These are phyloP conservation scores for Cicer arietinum DNA, from an alignment of 306 rosid genomes.

Conservation along the genomic window DNA sequence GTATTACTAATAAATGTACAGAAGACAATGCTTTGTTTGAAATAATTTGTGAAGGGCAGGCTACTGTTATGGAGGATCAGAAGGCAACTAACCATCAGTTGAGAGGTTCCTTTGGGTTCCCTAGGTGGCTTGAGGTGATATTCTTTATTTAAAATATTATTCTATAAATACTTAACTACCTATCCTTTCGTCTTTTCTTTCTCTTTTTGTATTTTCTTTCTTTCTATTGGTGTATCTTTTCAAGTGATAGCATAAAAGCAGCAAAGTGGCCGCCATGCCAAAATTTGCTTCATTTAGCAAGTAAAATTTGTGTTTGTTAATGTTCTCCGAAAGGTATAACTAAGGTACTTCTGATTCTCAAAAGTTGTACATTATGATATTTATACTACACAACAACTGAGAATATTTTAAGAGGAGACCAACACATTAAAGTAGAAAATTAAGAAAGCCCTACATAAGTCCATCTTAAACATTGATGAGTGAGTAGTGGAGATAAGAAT, in stretches of 20 bases:
- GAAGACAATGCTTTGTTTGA: slow-evolving; percentile 69
- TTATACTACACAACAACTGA: neutral
- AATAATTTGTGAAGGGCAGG: slow-evolving; percentile 83
- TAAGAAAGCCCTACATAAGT: neutral
- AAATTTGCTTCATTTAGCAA: neutral
- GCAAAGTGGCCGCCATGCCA: slow-evolving; percentile 8
- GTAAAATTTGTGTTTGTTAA: slow-evolving; percentile 1
- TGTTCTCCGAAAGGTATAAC: neutral
- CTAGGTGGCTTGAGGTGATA: slow-evolving; percentile 95
- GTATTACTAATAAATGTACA: slow-evolving; percentile 78
- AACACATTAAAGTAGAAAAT: neutral
- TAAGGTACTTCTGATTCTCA: neutral
- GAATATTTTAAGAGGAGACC: neutral
- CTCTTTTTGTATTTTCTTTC: neutral
- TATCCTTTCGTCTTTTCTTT: too few species aligned
- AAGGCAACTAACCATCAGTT: slow-evolving; percentile 61
- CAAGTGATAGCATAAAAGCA: neutral
- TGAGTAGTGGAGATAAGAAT: neutral
- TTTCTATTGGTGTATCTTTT: neutral
- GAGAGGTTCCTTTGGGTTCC: slow-evolving; percentile 90
- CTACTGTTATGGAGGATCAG: slow-evolving; percentile 59
- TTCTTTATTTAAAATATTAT: slow-evolving; percentile 42
- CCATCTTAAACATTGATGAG: neutral
- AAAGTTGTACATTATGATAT: neutral
- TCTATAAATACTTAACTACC: neutral